Percentiles rank a stretch among this genome's conserved stretches.
These are phyloP conservation scores for Areca catechu DNA, from an alignment of 176 grass and related monocot genomes.

Conservation along the genomic window DNA sequence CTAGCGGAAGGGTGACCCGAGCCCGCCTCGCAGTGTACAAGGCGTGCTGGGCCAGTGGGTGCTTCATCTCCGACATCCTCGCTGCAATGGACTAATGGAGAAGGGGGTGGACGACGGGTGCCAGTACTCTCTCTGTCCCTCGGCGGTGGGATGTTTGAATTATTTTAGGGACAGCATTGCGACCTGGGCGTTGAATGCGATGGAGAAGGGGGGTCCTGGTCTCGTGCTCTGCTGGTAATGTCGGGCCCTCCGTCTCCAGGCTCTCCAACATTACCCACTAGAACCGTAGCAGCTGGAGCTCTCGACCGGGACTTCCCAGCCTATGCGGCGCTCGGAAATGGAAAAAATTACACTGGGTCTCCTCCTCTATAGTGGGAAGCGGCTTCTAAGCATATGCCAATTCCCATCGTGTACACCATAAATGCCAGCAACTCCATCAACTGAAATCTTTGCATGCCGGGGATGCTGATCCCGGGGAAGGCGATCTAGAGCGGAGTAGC, in stretches of 20 bases:
- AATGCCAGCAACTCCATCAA: slow-evolving; percentile 70
- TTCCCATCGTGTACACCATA: slow-evolving; percentile 50
- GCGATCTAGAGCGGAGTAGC: too few relatives aligned
- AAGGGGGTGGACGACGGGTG: slow-evolving; percentile 67
- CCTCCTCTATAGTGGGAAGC: slow-evolving; percentile 66
- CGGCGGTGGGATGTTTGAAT: slow-evolving; percentile 49
- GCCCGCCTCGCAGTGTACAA: slow-evolving; percentile 75
- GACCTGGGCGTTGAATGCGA: slow-evolving; percentile 72
- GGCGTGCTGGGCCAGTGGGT: slow-evolving; percentile 86
- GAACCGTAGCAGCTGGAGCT: slow-evolving; percentile 69
- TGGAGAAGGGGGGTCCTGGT: slow-evolving; percentile 67
- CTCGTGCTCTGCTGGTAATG: slow-evolving; percentile 78
- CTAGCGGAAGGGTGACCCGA: slow-evolving; percentile 61
- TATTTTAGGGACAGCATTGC: slow-evolving; percentile 76
- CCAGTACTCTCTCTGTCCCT: slow-evolving; percentile 83
- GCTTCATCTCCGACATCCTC: slow-evolving; percentile 91
- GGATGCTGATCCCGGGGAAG: slow-evolving; percentile 57
- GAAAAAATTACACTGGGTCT: slow-evolving; percentile 61
- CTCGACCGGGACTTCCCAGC: slow-evolving; percentile 92
- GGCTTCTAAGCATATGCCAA: slow-evolving; percentile 19
- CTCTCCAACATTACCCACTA: slow-evolving; percentile 75
- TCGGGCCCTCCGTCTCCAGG: slow-evolving; percentile 41
- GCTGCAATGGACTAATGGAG: slow-evolving; percentile 83
- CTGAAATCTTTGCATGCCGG: slow-evolving; percentile 70
- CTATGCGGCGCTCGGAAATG: slow-evolving; percentile 60